These are phyloP conservation scores for Kalmanozyma brasiliensis DNA, from an alignment of 1,284 basidiomycete species.

Conservation along the genomic window DNA sequence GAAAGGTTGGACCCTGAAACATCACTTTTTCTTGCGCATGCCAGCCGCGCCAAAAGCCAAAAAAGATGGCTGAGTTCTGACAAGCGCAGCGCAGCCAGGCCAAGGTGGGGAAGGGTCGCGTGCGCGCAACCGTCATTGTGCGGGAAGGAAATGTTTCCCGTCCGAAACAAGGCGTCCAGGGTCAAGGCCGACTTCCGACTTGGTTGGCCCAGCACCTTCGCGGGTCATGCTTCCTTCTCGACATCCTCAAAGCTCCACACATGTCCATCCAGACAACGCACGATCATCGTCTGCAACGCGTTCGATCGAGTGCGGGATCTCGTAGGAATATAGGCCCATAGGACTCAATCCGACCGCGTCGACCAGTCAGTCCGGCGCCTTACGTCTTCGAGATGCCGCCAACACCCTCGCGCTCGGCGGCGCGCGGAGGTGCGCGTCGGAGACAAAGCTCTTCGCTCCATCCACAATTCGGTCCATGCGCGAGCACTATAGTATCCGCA, in stretches of 20 bases:
- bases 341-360: background rate
- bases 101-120: constrained; percentile 25
- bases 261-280: background rate
- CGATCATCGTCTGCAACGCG: background rate
- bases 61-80: constrained; percentile 15
- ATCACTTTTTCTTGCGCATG: constrained; percentile 4
- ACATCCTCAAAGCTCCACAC: background rate
- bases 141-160: constrained; percentile 10
- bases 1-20: constrained; percentile 32
- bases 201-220: constrained; percentile 7
- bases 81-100: background rate
- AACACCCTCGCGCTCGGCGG: constrained; percentile 26
- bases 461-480: constrained; percentile 15
- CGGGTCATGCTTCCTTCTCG: background rate
- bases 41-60: constrained; percentile 3
- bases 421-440: constrained; percentile 36
- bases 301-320: background rate
- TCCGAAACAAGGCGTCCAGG: constrained; percentile 10
- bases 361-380: constrained; percentile 6
- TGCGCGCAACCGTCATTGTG: constrained; percentile 17
- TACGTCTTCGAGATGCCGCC: constrained; percentile 23
- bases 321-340: background rate
- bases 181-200: constrained; percentile 27
- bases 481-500: constrained; percentile 5
- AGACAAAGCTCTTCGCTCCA: constrained; percentile 41